These are phyloP conservation scores for Trametes meyenii DNA, from an alignment of 768 basidiomycete genomes.

Conservation along the genomic window DNA sequence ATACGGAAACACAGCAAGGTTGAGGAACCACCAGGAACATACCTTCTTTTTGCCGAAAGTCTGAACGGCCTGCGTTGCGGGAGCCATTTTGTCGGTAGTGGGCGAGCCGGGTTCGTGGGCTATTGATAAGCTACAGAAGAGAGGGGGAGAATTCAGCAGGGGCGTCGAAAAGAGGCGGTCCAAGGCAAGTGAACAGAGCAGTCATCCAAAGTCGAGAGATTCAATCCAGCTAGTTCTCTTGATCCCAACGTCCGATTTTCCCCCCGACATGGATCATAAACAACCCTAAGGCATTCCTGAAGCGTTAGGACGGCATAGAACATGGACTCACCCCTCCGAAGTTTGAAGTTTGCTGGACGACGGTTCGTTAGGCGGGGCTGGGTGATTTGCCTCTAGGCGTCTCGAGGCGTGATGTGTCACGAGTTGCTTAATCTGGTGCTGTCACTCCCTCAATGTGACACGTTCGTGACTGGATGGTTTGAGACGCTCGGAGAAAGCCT, in stretches of 20 bases:
- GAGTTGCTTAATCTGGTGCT: not conserved
- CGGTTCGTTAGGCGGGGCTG: slow-evolving; percentile 17
- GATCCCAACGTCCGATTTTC: slow-evolving; percentile 14
- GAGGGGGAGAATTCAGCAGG: slow-evolving; percentile 13
- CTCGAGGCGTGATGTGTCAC: slow-evolving; percentile 7
- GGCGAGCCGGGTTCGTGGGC: slow-evolving; percentile 28
- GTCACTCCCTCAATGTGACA: not conserved
- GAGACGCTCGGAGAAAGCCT: not conserved
- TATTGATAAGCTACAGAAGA: slow-evolving; percentile 22
- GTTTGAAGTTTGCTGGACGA: slow-evolving; percentile 34
- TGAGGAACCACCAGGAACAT: slow-evolving; percentile 38
- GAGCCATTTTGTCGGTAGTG: slow-evolving; percentile 60
- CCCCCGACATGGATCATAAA: not conserved
- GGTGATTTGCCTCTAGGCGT: slow-evolving; percentile 14
- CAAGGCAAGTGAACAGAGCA: slow-evolving; percentile 28
- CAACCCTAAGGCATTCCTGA: not conserved
- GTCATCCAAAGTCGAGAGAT: slow-evolving; percentile 41
- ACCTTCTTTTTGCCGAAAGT: slow-evolving; percentile 99
- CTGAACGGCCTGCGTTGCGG: slow-evolving; percentile 87
- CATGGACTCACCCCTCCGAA: slow-evolving; percentile 44
- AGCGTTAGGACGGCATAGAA: slow-evolving; percentile 17
- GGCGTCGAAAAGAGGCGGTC: slow-evolving; percentile 3
- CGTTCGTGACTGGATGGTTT: not conserved
- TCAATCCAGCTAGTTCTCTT: slow-evolving; percentile 43
- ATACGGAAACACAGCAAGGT: no score